These are phyloP conservation scores for Corynespora cassiicola DNA, from an alignment of 2,329 filamentous ascomycete species.

Conservation along the genomic window DNA sequence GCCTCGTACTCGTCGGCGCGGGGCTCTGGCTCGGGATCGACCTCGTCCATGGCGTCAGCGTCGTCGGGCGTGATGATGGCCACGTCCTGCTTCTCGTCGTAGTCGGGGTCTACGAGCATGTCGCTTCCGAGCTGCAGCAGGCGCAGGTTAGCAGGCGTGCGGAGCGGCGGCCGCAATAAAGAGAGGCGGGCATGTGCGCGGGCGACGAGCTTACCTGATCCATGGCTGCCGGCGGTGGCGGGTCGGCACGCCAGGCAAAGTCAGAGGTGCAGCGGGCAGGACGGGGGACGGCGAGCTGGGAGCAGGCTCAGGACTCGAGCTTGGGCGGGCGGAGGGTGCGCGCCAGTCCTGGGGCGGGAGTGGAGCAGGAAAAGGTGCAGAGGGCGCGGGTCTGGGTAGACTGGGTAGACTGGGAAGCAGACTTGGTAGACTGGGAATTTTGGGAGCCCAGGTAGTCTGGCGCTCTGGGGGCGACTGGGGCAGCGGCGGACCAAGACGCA, in stretches of 20 bases:
- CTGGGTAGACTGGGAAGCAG: background rate
- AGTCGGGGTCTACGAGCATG: conserved; percentile 69
- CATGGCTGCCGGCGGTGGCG: conserved; percentile 31
- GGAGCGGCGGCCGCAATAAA: conserved; percentile 6
- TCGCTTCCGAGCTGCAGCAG: conserved; percentile 62
- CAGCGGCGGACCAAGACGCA: too few relatives aligned
- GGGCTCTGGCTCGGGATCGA: conserved; percentile 59
- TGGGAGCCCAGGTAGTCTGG: too few relatives aligned
- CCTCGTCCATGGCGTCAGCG: conserved; percentile 63
- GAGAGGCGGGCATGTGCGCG: conserved; percentile 6
- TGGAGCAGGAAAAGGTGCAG: conserved; percentile 19
- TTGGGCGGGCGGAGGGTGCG: conserved; percentile 15
- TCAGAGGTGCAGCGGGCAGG: conserved; percentile 14
- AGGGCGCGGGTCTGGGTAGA: conserved; percentile 20
- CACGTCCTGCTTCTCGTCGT: conserved; percentile 67
- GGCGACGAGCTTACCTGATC: conserved; percentile 45
- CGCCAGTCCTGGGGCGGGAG: conserved; percentile 19
- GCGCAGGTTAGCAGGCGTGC: conserved; percentile 10
- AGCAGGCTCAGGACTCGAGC: conserved; percentile 8
- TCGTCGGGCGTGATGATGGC: conserved; percentile 67
- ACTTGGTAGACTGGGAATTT: too few relatives aligned
- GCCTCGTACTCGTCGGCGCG: conserved; percentile 73
- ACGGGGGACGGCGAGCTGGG: conserved; percentile 14
- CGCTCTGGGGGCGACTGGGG: too few relatives aligned
- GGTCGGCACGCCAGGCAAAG: conserved; percentile 16